Percentiles rank a stretch among this genome's conserved stretches.
phyloP scores from a whole-genome alignment of 768 basidiomycete species.

The Lyophyllum semitale region DNA sequence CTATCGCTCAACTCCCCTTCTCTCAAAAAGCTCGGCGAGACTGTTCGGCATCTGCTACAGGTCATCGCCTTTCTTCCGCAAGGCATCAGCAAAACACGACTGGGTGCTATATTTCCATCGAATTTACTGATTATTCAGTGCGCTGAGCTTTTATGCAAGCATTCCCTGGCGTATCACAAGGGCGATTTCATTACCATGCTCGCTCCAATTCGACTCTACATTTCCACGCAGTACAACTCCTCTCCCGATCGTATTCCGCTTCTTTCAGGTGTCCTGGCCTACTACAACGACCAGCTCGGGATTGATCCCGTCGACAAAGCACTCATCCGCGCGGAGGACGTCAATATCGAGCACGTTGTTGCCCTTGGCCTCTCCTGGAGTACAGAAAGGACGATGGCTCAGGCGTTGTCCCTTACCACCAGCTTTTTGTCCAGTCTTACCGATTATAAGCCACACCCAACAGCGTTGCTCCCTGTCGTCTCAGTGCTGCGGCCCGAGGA shows the following conservation, averaged over 20 bases:
- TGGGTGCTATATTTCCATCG: constrained; percentile 2
- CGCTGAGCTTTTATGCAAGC: constrained; percentile 8
- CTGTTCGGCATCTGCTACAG: neutral
- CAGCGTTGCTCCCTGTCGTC: neutral
- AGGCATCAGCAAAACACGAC: constrained; percentile 4
- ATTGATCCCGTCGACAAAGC: neutral
- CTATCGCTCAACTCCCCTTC: constrained; percentile 14
- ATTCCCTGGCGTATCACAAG: constrained; percentile 10
- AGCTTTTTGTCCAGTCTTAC: constrained; percentile 2
- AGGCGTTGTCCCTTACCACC: neutral
- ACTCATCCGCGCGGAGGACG: neutral
- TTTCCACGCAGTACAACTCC: neutral
- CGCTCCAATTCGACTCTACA: constrained; percentile 17
- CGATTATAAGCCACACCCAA: constrained; percentile 2
- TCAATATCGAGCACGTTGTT: neutral
- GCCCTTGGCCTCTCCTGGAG: constrained; percentile 1
- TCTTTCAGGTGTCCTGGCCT: neutral
- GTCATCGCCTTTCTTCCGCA: constrained; percentile 14
- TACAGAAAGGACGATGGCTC: neutral
- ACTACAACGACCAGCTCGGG: neutral
- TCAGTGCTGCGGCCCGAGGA: neutral
- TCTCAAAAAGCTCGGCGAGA: constrained; percentile 2
- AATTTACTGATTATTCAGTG: neutral
- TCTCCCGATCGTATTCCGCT: constrained; percentile 3
- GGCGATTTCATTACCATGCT: constrained; percentile 11